phyloP scores from a whole-genome alignment of 108 stramenopile genomes.

The Seminavis robusta region DNA sequence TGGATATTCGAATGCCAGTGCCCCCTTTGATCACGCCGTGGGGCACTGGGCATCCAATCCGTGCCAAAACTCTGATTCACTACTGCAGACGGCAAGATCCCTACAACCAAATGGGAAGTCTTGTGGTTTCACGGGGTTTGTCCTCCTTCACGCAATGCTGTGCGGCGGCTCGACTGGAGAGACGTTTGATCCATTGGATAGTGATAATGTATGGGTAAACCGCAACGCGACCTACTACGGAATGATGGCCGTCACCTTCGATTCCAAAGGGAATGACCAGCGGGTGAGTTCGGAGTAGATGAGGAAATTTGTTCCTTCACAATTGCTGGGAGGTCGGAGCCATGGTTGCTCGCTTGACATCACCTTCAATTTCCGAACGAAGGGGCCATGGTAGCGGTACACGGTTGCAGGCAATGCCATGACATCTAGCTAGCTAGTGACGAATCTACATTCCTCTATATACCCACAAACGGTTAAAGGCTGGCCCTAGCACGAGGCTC shows the following conservation, averaged over 20 bases:
- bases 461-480: too few relatives aligned
- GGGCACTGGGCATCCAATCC: constrained; percentile 27
- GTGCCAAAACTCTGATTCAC: background rate
- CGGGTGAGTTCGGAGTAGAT: too few relatives aligned
- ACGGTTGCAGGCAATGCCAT: too few relatives aligned
- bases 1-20: constrained; percentile 33
- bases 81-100: constrained; percentile 17
- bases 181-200: background rate
- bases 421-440: too few relatives aligned
- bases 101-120: constrained; percentile 25
- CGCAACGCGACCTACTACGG: constrained; percentile 47
- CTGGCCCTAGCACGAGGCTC: too few relatives aligned
- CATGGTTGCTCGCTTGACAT: too few relatives aligned
- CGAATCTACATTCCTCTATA: too few relatives aligned
- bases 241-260: constrained; percentile 32
- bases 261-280: too few relatives aligned
- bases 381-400: too few relatives aligned
- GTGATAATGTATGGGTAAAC: constrained; percentile 17
- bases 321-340: too few relatives aligned
- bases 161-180: background rate
- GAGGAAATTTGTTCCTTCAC: too few relatives aligned
- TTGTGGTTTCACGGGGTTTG: constrained; percentile 40
- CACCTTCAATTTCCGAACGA: too few relatives aligned
- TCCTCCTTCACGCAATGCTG: constrained; percentile 38
- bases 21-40: constrained; percentile 25